These are phyloP conservation scores for Termitomyces sp. DNA, from an alignment of 768 basidiomycete genomes.

Conservation along the genomic window DNA sequence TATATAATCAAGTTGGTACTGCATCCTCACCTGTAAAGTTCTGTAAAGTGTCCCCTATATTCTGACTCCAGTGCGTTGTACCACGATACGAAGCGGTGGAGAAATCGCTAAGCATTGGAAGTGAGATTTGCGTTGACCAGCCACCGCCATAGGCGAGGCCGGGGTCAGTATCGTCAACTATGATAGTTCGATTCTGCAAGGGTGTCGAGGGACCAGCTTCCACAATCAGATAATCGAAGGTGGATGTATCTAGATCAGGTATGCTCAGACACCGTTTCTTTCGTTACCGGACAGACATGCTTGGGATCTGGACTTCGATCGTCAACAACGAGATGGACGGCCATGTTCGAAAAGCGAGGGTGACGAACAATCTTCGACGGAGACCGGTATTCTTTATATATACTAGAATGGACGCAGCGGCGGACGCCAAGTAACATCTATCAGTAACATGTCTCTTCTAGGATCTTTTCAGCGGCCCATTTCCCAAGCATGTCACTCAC, in stretches of 20 bases:
- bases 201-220: slow-evolving; percentile 29
- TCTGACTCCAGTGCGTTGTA: slow-evolving; percentile 31
- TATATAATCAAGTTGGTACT: not conserved
- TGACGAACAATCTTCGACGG: not conserved
- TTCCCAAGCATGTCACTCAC: not conserved
- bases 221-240: slow-evolving; percentile 36
- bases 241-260: slow-evolving; percentile 25
- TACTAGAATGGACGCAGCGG: not conserved
- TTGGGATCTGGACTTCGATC: slow-evolving; percentile 30
- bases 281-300: slow-evolving; percentile 31
- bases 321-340: slow-evolving; percentile 29
- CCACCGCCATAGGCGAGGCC: slow-evolving; percentile 25
- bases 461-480: not conserved
- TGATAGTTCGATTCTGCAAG: slow-evolving; percentile 28
- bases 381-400: too few species aligned
- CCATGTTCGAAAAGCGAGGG: not conserved
- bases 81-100: slow-evolving; percentile 24
- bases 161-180: slow-evolving; percentile 31
- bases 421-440: not conserved
- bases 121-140: slow-evolving; percentile 24
- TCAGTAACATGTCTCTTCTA: not conserved
- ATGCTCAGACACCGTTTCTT: slow-evolving; percentile 27
- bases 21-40: slow-evolving; percentile 28
- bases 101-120: slow-evolving; percentile 17
- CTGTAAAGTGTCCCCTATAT: slow-evolving; percentile 27